Conservation (phyloP, 768 basidiomycete species). For the Suillus spraguei region DNA sequence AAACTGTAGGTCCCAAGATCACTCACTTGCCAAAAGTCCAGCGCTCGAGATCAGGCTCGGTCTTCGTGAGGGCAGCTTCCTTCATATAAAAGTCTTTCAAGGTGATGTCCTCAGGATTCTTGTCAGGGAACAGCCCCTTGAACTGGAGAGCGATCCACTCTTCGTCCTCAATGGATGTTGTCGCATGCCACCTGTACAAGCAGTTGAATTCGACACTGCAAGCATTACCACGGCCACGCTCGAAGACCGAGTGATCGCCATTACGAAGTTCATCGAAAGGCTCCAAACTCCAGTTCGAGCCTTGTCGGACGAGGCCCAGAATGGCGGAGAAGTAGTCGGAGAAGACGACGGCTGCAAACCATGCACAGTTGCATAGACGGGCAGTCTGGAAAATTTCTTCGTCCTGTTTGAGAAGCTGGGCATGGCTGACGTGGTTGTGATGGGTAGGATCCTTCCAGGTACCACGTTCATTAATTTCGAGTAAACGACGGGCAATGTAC, state of each 20-base stretch:
- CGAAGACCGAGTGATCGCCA: slow-evolving; percentile 64
- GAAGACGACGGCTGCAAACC: slow-evolving; percentile 78
- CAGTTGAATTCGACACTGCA: slow-evolving; percentile 91
- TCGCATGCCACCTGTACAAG: slow-evolving; percentile 87
- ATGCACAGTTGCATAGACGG: slow-evolving; percentile 74
- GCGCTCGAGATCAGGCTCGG: slow-evolving; percentile 49
- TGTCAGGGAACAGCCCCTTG: slow-evolving; percentile 52
- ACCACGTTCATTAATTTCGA: slow-evolving; percentile 81
- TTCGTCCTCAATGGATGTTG: slow-evolving; percentile 72
- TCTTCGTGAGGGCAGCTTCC: slow-evolving; percentile 39
- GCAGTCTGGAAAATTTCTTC: slow-evolving; percentile 85
- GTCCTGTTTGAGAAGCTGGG: slow-evolving; percentile 53
- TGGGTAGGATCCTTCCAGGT: slow-evolving; percentile 58
- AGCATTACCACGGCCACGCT: slow-evolving; percentile 79
- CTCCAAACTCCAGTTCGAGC: slow-evolving; percentile 75
- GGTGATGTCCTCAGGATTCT: slow-evolving; percentile 49
- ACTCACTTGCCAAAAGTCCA: slow-evolving; percentile 72
- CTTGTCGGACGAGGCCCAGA: slow-evolving; percentile 74
- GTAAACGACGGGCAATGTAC: slow-evolving; percentile 78
- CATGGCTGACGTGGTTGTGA: slow-evolving; percentile 35
- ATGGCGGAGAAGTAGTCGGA: slow-evolving; percentile 84
- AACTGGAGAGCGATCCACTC: slow-evolving; percentile 62
- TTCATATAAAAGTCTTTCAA: slow-evolving; percentile 53
- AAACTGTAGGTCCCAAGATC: neutral
- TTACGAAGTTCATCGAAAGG: slow-evolving; percentile 76